phyloP scores from a whole-genome alignment of 495 filamentous ascomycete genomes.

The Apodospora peruviana region DNA sequence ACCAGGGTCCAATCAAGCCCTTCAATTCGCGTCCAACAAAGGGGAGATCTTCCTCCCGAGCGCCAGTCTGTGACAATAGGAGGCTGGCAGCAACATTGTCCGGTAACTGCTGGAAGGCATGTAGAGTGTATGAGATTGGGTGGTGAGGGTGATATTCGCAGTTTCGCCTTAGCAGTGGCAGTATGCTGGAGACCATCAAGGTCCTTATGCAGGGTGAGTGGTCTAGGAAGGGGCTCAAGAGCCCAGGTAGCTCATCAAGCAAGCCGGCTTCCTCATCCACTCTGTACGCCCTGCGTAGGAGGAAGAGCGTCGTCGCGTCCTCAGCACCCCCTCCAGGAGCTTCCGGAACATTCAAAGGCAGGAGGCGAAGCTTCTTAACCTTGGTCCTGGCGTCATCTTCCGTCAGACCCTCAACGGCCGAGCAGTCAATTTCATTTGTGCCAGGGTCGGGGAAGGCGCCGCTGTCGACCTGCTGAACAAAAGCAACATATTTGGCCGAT shows the following conservation, averaged over 20 bases:
- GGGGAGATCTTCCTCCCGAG: constrained; percentile 31
- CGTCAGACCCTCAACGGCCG: constrained; percentile 55
- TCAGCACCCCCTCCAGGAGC: constrained; percentile 38
- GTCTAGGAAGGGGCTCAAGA: constrained; percentile 70
- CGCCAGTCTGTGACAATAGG: constrained; percentile 59
- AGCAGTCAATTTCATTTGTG: constrained; percentile 44
- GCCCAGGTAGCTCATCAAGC: constrained; percentile 62
- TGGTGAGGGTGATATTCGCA: constrained; percentile 74
- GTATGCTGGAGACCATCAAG: constrained; percentile 71
- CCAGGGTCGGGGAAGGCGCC: constrained; percentile 28
- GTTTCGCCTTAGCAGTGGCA: constrained; percentile 75
- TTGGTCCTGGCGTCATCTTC: constrained; percentile 62
- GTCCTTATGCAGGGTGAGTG: constrained; percentile 59
- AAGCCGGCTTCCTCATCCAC: constrained; percentile 78
- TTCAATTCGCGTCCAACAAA: constrained; percentile 65
- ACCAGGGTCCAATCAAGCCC: constrained; percentile 76
- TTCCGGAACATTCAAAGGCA: constrained; percentile 51
- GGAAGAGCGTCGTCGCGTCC: constrained; percentile 61
- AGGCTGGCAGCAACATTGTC: constrained; percentile 58
- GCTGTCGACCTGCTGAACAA: constrained; percentile 51
- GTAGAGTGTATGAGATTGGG: constrained; percentile 50
- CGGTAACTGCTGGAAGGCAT: constrained; percentile 56
- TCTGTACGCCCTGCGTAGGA: constrained; percentile 67
- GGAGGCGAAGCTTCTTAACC: constrained; percentile 64
- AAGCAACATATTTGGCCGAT: constrained; percentile 56